Conservation (phyloP, 2,329 filamentous ascomycete genomes). For the Talaromyces sp. region DNA sequence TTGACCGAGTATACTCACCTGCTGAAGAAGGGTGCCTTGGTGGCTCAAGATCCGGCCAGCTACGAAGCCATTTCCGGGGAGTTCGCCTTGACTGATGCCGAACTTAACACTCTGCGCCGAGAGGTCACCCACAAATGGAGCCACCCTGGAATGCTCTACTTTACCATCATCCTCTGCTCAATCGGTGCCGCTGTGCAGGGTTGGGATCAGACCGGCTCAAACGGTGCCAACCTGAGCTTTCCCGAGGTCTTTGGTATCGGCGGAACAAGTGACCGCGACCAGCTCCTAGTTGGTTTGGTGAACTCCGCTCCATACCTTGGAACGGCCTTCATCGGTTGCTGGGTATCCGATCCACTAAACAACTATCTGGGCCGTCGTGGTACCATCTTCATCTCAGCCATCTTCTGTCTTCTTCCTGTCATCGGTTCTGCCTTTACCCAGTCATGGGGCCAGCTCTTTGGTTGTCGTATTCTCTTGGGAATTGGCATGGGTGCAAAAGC, state of each 20-base stretch:
- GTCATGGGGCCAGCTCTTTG: conserved; percentile 54
- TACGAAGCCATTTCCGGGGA: conserved; percentile 39
- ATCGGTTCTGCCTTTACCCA: conserved; percentile 61
- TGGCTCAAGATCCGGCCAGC: conserved; percentile 45
- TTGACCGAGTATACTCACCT: conserved; percentile 37
- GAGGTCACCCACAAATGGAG: conserved; percentile 48
- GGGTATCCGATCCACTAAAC: conserved; percentile 47
- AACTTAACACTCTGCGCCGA: conserved; percentile 38
- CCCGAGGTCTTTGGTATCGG: conserved; percentile 43
- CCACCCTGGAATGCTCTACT: conserved; percentile 45
- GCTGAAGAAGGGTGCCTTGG: conserved; percentile 45
- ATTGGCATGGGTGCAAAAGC: conserved; percentile 59
- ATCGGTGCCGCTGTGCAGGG: conserved; percentile 50
- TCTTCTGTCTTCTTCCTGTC: conserved; percentile 63
- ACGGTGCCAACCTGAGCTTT: conserved; percentile 50
- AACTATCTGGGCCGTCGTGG: conserved; percentile 49
- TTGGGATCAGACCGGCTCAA: conserved; percentile 51
- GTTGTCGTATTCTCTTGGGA: conserved; percentile 54
- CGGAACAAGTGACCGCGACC: conserved; percentile 40
- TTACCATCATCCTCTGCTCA: conserved; percentile 49
- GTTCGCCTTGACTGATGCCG: conserved; percentile 31
- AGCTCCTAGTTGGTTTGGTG: conserved; percentile 61
- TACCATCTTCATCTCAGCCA: conserved; percentile 58
- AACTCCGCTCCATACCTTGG: conserved; percentile 56
- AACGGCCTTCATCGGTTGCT: conserved; percentile 53